phyloP scores from a whole-genome alignment of 495 filamentous ascomycete species.

The Aspergillus panamensis region DNA sequence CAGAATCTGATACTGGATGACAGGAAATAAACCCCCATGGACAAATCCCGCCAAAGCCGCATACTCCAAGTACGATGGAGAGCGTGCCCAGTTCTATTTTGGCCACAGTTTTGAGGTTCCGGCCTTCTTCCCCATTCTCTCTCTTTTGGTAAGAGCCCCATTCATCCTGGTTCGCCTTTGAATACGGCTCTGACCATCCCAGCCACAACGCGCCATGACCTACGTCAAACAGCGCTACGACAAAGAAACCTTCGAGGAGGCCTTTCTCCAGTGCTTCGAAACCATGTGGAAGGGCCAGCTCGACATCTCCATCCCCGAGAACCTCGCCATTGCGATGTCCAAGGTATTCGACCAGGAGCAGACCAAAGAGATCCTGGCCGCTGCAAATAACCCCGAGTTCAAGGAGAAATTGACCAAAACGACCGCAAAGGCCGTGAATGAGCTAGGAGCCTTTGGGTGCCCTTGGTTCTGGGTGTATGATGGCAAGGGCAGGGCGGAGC shows the following conservation, averaged over 20 bases:
- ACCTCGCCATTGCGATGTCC: conserved; percentile 31
- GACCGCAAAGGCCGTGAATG: conserved; percentile 55
- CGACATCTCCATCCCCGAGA: conserved; percentile 48
- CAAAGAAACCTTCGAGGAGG: conserved; percentile 35
- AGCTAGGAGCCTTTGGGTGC: conserved; percentile 66
- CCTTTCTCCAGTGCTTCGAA: conserved; percentile 44
- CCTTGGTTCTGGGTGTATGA: conserved; percentile 76
- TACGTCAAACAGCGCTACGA: conserved; percentile 57
- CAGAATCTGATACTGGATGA: background rate
- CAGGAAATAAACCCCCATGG: conserved; percentile 74
- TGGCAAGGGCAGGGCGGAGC: conserved; percentile 52
- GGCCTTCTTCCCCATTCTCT: conserved; percentile 50
- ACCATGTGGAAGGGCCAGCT: conserved; percentile 45
- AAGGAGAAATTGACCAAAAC: conserved; percentile 57
- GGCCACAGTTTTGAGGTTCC: conserved; percentile 45
- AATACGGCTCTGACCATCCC: background rate
- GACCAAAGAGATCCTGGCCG: conserved; percentile 49
- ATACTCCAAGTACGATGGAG: conserved; percentile 52
- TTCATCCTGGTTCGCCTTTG: background rate
- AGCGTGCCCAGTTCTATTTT: conserved; percentile 54
- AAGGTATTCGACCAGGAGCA: conserved; percentile 39
- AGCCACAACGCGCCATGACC: conserved; percentile 63
- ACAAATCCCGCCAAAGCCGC: conserved; percentile 60
- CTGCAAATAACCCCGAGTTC: conserved; percentile 44
- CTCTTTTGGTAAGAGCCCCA: conserved; percentile 35